Conservation (phyloP, 169 alveolate genomes). For the Perkinsus olseni region DNA sequence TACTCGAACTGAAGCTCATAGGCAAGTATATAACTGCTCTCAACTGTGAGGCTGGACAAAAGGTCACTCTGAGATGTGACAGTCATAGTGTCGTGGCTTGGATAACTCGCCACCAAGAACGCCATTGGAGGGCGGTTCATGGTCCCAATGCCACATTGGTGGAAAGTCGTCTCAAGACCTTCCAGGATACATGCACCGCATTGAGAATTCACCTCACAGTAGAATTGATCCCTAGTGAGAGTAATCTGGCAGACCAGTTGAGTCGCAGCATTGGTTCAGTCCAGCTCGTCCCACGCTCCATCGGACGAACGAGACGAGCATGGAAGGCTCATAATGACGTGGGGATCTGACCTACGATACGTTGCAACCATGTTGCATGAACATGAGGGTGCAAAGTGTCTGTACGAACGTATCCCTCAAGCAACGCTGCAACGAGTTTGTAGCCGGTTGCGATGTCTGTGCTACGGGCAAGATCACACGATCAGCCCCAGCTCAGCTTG, state of each 20-base stretch:
- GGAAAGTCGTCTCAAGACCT: background rate
- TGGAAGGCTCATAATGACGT: too few species aligned
- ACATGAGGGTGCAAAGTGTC: too few species aligned
- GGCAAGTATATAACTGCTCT: background rate
- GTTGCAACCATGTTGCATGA: too few species aligned
- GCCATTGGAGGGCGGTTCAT: background rate
- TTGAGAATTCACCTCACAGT: background rate
- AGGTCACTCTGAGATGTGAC: background rate
- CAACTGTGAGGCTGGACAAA: background rate
- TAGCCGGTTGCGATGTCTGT: too few species aligned
- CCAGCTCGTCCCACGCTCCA: too few species aligned
- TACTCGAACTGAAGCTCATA: background rate
- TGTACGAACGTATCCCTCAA: too few species aligned
- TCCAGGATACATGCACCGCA: background rate
- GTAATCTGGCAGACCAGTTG: background rate
- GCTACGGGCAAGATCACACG: too few species aligned
- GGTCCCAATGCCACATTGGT: background rate
- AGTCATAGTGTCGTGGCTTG: background rate
- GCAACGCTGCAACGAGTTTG: too few species aligned
- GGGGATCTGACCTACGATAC: too few species aligned
- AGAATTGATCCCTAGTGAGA: background rate
- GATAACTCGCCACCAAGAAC: background rate
- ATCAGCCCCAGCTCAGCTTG: too few species aligned
- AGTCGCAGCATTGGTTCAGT: background rate
- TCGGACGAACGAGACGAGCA: too few species aligned